Conservation (phyloP, 345 rosid species). For the Limnanthes douglasii region DNA sequence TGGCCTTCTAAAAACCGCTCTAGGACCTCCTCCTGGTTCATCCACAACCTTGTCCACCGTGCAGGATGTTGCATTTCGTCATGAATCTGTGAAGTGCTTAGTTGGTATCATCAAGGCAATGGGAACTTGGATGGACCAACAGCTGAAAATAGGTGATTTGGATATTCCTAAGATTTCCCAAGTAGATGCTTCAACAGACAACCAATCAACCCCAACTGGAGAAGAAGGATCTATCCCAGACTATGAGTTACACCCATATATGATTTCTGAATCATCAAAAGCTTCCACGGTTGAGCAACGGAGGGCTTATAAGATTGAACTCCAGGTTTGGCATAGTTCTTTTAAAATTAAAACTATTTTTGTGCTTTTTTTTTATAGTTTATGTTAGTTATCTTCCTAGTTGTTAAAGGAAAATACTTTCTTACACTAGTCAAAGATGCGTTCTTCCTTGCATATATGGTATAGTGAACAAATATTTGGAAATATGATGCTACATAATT, state of each 20-base stretch:
- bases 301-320: constrained; percentile 82
- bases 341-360: constrained; percentile 4
- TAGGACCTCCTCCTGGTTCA: constrained; percentile 90
- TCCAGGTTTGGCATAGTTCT: constrained; percentile 44
- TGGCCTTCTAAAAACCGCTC: constrained; percentile 89
- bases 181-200: constrained; percentile 34
- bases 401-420: not conserved
- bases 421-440: no score
- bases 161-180: constrained; percentile 36
- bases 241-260: constrained; percentile 53
- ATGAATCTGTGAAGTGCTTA: constrained; percentile 94
- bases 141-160: constrained; percentile 46
- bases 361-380: no score
- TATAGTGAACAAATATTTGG: no score
- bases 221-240: constrained; percentile 53
- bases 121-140: constrained; percentile 96
- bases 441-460: no score
- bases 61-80: constrained; percentile 79
- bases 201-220: constrained; percentile 25
- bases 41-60: constrained; percentile 65
- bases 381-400: no score
- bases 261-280: constrained; percentile 52
- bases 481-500: no score
- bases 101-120: constrained; percentile 70
- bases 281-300: constrained; percentile 86